These are phyloP conservation scores for Truncatella angustata DNA, from an alignment of 2,329 filamentous ascomycete genomes.

Conservation along the genomic window DNA sequence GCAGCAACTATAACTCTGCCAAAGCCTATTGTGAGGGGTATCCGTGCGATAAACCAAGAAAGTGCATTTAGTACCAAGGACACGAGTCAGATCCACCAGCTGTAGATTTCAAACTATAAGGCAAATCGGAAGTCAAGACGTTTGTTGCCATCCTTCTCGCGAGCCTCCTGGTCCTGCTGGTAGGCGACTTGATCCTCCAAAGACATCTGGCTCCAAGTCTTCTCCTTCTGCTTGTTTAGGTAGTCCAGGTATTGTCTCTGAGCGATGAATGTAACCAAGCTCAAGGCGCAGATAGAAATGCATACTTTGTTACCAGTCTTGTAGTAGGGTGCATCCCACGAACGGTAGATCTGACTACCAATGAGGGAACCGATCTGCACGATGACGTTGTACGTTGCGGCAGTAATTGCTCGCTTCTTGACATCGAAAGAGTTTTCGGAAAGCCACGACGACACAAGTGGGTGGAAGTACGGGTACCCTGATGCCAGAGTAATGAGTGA, in stretches of 20 bases:
- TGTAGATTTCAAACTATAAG: background rate
- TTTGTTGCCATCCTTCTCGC: slow-evolving; percentile 48
- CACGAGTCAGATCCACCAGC: background rate
- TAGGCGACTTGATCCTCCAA: slow-evolving; percentile 43
- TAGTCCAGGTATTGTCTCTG: slow-evolving; percentile 43
- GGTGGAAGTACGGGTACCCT: slow-evolving; percentile 58
- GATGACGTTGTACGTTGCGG: slow-evolving; percentile 47
- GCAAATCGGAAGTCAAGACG: slow-evolving; percentile 50
- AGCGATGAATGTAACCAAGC: slow-evolving; percentile 46
- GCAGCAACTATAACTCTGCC: too few species aligned
- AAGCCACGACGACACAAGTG: slow-evolving; percentile 50
- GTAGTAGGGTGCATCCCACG: slow-evolving; percentile 54
- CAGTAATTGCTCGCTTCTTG: slow-evolving; percentile 46
- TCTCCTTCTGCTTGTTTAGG: slow-evolving; percentile 48
- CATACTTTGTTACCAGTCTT: slow-evolving; percentile 56
- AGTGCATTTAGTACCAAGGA: too few species aligned
- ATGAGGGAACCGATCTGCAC: slow-evolving; percentile 44
- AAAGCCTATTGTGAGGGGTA: too few species aligned
- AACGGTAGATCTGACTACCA: slow-evolving; percentile 47
- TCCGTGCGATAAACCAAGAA: background rate
- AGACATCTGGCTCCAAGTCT: slow-evolving; percentile 43
- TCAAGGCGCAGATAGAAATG: slow-evolving; percentile 49
- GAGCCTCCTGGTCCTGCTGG: slow-evolving; percentile 40
- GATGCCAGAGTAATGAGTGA: slow-evolving; percentile 50
- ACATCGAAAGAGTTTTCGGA: slow-evolving; percentile 49